Evolutionary conservation across 768 basidiomycete species (phyloP), one percentile per base, ranked within the genome.

Genomic region (Auricularia heimuer): DNA sequence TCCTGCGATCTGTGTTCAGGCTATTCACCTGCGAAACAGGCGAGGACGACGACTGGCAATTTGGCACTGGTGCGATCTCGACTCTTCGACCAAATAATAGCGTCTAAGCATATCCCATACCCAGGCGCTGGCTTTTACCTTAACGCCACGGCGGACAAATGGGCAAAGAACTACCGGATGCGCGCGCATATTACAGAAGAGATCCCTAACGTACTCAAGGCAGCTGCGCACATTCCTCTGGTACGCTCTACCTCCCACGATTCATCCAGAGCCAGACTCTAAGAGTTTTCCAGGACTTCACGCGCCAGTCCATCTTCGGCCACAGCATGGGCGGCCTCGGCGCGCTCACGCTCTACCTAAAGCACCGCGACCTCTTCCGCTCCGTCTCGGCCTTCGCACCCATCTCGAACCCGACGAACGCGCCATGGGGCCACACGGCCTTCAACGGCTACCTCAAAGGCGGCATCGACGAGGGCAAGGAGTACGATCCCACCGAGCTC

Each of bases 311-410:
- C 24, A 88, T 98, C 70, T 90, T 93, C 71, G 97, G 97, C 10
- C 97, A 99, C 76, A 94, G 91, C 56, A 99, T 98, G 97, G 93
- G 92, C 65, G 97, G 97, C 1, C 94, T 97, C 72, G 97, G 97
- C 7, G 94, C 97, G 12, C 82, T 99, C 34, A 89, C 90, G 16
- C 76, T 98, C 45, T 98, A 98, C 76, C 86, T 98, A 56, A 80
- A 85, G 64, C 79, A 82, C 65, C 78, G 77, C 6, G 85, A 85
- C 73, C 82, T 82, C 68, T 98, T 90, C 76, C 84, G 85, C 63
- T 96, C 94, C 21, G 90, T 84, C 6, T 95, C 93, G 4, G 96
- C 93, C 0, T 98, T 98, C 73, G 78, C 92, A 36, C 90, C 90
- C 1, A 86, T 92, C 63, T 80, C 87, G 62, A 98, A 98, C 75